These are phyloP conservation scores for Pyronema omphalodes DNA, from an alignment of 495 filamentous ascomycete genomes.

Conservation along the genomic window DNA sequence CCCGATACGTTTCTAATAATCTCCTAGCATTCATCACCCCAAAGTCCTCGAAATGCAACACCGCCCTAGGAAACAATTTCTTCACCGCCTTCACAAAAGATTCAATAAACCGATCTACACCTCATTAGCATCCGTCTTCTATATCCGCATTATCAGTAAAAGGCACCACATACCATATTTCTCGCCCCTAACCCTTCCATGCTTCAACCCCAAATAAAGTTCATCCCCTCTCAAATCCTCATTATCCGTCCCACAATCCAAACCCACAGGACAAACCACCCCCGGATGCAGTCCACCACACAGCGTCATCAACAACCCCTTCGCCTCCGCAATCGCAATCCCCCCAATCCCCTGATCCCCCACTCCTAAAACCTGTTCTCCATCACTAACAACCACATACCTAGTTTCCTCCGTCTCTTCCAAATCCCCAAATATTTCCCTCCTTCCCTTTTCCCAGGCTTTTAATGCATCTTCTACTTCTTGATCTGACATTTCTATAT, in stretches of 20 bases:
- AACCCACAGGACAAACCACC: constrained; percentile 57
- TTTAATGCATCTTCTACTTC: constrained; percentile 27
- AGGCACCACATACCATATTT: constrained; percentile 40
- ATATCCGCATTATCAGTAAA: too few species aligned
- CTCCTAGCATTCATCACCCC: constrained; percentile 39
- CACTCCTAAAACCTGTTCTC: constrained; percentile 56
- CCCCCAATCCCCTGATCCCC: constrained; percentile 84
- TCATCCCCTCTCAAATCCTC: constrained; percentile 57
- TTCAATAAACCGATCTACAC: constrained; percentile 45
- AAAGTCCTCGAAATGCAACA: constrained; percentile 65
- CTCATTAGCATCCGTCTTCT: too few species aligned
- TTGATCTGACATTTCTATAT: constrained; percentile 26
- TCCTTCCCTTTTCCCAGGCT: constrained; percentile 36
- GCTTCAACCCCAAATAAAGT: constrained; percentile 58
- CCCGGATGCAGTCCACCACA: constrained; percentile 45
- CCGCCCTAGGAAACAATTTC: constrained; percentile 57
- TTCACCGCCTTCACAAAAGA: constrained; percentile 48
- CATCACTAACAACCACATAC: constrained; percentile 40
- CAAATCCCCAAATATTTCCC: too few species aligned
- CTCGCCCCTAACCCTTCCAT: constrained; percentile 45
- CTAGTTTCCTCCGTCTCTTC: constrained; percentile 49
- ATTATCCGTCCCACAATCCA: constrained; percentile 82
- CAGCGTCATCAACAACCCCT: constrained; percentile 61
- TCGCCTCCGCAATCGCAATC: constrained; percentile 69
- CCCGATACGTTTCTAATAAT: constrained; percentile 55